phyloP scores from a whole-genome alignment of 768 basidiomycete genomes.

The Inosperma sp. region DNA sequence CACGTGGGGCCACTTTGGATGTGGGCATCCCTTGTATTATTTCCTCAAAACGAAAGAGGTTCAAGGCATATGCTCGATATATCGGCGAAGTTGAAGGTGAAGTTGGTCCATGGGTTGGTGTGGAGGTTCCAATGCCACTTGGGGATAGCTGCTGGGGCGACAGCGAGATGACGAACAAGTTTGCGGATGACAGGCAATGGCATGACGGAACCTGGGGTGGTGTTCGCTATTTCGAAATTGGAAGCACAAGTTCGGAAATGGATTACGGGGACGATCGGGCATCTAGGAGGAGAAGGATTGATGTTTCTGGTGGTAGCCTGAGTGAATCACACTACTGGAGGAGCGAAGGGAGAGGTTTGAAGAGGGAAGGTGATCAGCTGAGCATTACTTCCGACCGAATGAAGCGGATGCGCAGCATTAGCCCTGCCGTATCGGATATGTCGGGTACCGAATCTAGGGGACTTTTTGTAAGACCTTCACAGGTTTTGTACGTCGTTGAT shows the following conservation, averaged over 20 bases:
- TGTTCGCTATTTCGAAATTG: conserved; percentile 79
- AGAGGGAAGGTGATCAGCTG: conserved; percentile 41
- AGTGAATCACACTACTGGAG: conserved; percentile 19
- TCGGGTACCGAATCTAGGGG: conserved; percentile 60
- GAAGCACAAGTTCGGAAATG: conserved; percentile 52
- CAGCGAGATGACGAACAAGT: conserved; percentile 12
- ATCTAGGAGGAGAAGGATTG: conserved; percentile 41
- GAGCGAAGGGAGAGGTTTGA: conserved; percentile 32
- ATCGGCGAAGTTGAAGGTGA: conserved; percentile 85
- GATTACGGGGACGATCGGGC: conserved; percentile 41
- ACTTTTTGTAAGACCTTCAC: conserved; percentile 79
- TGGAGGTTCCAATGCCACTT: conserved; percentile 69
- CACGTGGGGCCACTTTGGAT: conserved; percentile 69
- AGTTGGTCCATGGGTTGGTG: conserved; percentile 82
- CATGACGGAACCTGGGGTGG: conserved; percentile 83
- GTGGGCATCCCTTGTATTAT: conserved; percentile 91
- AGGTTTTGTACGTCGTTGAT: conserved; percentile 83
- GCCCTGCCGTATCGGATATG: conserved; percentile 57
- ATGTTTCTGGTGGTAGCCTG: conserved; percentile 27
- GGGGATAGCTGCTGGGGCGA: conserved; percentile 36
- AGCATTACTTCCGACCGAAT: conserved; percentile 55
- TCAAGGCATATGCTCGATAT: conserved; percentile 83
- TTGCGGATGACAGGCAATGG: conserved; percentile 68
- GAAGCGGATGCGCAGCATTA: conserved; percentile 68
- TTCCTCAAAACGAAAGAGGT: conserved; percentile 73